Evolutionary conservation across 192 early-diverging fungal genomes (phyloP).

Genomic region (Backusella macrospora): DNA sequence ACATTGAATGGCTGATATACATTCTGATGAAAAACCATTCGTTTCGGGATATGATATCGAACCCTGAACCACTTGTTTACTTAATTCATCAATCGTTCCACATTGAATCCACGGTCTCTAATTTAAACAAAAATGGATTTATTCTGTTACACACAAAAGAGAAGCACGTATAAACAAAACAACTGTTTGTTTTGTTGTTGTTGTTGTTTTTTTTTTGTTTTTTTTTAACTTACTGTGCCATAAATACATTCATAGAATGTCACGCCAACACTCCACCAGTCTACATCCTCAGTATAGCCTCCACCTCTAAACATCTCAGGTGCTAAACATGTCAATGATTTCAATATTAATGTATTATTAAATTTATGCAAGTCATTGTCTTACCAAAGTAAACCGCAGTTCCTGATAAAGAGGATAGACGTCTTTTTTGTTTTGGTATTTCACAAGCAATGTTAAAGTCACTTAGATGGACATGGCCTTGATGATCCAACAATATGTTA

Average conservation of each 20-base stretch:
- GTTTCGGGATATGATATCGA: slow-evolving; percentile 65
- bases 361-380: background rate
- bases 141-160: background rate
- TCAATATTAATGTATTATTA: background rate
- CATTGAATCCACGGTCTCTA: slow-evolving; percentile 61
- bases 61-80: slow-evolving; percentile 64
- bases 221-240: slow-evolving; percentile 54
- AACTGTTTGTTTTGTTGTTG: background rate
- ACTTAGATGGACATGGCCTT: slow-evolving; percentile 88
- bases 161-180: background rate
- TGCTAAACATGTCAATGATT: slow-evolving; percentile 42
- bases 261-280: slow-evolving; percentile 96
- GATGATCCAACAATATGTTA: slow-evolving; percentile 77
- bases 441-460: slow-evolving; percentile 97
- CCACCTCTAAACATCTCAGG: slow-evolving; percentile 67
- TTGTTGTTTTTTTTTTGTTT: too few species aligned
- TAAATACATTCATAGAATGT: slow-evolving; percentile 88
- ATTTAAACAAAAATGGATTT: slow-evolving; percentile 17
- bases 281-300: slow-evolving; percentile 83
- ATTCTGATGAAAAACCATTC: slow-evolving; percentile 57
- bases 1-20: slow-evolving; percentile 67
- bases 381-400: slow-evolving; percentile 89
- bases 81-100: slow-evolving; percentile 60
- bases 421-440: slow-evolving; percentile 53
- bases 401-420: slow-evolving; percentile 82